Conservation (phyloP, 192 early-diverging fungal genomes). For the Lobulomyces angularis region DNA sequence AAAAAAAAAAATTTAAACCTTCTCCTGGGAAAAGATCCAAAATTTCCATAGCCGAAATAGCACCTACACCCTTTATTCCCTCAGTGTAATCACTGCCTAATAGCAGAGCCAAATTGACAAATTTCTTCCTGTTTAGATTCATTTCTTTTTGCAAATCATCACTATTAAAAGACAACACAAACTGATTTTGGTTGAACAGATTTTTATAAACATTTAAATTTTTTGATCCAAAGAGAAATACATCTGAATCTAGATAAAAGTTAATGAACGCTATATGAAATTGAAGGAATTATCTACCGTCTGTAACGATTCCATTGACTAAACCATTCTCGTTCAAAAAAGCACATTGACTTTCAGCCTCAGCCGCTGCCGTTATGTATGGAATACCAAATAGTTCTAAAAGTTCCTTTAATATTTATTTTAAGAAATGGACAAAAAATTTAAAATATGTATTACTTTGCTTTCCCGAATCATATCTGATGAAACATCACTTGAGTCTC, state of each 20-base stretch:
- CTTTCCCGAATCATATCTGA: too few relatives aligned
- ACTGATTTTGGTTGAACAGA: constrained; percentile 83
- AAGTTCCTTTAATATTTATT: constrained; percentile 48
- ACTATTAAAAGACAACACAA: constrained; percentile 70
- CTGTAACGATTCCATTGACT: constrained; percentile 91
- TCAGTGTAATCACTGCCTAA: constrained; percentile 96
- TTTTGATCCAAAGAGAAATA: constrained; percentile 80
- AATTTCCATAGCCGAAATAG: constrained; percentile 81
- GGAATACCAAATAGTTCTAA: constrained; percentile 87
- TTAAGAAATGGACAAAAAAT: background rate
- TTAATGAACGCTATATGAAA: too few relatives aligned
- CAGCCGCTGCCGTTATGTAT: constrained; percentile 84
- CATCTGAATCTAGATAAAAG: constrained; percentile 97
- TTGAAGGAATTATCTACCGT: too few relatives aligned
- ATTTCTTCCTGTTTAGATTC: constrained; percentile 48
- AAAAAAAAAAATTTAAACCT: constrained; percentile 27
- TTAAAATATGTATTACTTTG: too few relatives aligned
- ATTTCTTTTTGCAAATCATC: constrained; percentile 54
- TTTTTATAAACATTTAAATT: constrained; percentile 67
- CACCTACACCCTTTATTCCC: constrained; percentile 76
- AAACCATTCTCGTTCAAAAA: constrained; percentile 29
- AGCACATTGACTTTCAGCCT: constrained; percentile 97
- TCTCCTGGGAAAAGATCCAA: constrained; percentile 54
- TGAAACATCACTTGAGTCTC: too few relatives aligned
- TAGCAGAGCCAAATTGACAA: constrained; percentile 77